These are phyloP conservation scores for Prillingera fragicola DNA, from an alignment of 1,284 basidiomycete genomes.

Conservation along the genomic window DNA sequence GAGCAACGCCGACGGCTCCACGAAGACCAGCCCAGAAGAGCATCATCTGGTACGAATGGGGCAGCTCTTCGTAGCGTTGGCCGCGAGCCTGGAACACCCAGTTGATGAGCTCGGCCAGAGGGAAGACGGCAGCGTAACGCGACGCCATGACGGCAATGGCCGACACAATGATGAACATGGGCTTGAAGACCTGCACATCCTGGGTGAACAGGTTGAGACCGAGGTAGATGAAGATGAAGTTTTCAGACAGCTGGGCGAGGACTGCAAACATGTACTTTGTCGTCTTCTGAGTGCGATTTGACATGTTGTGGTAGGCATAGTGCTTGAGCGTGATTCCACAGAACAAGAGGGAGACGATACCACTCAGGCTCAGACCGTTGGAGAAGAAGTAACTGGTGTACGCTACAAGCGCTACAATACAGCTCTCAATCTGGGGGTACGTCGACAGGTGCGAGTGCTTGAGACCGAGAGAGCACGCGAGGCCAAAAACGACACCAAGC, in stretches of 20 bases:
- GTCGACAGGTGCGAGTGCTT: conserved; percentile 86
- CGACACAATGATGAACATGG: conserved; percentile 86
- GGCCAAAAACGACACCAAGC: conserved; percentile 83
- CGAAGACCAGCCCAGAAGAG: conserved; percentile 97
- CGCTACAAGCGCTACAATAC: conserved; percentile 86
- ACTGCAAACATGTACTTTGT: conserved; percentile 94
- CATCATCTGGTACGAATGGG: conserved; percentile 97
- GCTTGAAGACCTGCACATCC: conserved; percentile 84
- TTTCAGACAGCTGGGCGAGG: conserved; percentile 90
- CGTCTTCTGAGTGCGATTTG: conserved; percentile 82
- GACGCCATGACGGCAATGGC: conserved; percentile 88
- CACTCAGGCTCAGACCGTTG: conserved; percentile 88
- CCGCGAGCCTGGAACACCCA: conserved; percentile 76
- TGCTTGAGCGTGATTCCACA: conserved; percentile 99
- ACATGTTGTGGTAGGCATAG: conserved; percentile 99
- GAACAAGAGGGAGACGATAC: conserved; percentile 96
- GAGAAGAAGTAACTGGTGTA: conserved; percentile 99
- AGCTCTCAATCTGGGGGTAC: conserved; percentile 90
- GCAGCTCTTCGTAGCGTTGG: conserved; percentile 77
- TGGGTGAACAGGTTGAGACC: conserved; percentile 92
- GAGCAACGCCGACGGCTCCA: conserved; percentile 93
- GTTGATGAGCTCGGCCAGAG: conserved; percentile 92
- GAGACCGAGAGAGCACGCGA: conserved; percentile 81
- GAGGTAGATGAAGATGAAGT: conserved; percentile 99
- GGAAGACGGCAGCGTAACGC: conserved; percentile 93